Evolutionary conservation across 495 filamentous ascomycete species (phyloP).

Genomic region (Aspergillus carlsbadensis): DNA sequence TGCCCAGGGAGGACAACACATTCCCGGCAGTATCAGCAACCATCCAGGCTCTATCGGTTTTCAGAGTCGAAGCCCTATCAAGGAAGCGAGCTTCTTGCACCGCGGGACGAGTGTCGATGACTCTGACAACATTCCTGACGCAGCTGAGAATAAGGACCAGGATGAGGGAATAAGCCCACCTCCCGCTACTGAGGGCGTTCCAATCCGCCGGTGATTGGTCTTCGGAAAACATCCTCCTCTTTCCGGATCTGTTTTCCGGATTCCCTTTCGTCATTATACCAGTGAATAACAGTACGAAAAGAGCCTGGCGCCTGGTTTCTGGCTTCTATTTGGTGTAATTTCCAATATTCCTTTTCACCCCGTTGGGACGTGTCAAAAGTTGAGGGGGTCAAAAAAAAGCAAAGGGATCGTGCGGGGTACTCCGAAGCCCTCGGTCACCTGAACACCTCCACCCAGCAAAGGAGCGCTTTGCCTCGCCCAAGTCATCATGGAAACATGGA

Average conservation of each 20-base stretch:
- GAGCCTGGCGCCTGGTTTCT: constrained; percentile 42
- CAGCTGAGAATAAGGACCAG: constrained; percentile 32
- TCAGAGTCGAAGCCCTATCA: constrained; percentile 74
- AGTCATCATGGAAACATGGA: not conserved
- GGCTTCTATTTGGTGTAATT: constrained; percentile 18
- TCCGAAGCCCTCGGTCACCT: constrained; percentile 2
- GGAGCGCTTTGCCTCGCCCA: not conserved
- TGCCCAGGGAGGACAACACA: constrained; percentile 34
- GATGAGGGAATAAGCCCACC: constrained; percentile 48
- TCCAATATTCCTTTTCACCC: not conserved
- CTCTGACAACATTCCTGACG: constrained; percentile 39
- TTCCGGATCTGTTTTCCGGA: constrained; percentile 13
- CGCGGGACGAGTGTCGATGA: constrained; percentile 75
- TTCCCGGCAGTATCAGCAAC: constrained; percentile 47
- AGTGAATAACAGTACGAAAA: constrained; percentile 35
- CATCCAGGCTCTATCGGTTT: constrained; percentile 49
- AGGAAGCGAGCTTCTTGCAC: constrained; percentile 81
- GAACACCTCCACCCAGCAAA: not conserved
- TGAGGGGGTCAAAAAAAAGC: constrained; percentile 4
- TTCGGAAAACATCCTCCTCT: not conserved
- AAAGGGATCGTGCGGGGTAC: constrained; percentile 7
- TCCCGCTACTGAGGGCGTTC: constrained; percentile 55
- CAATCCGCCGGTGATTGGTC: constrained; percentile 54
- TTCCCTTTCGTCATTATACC: constrained; percentile 14
- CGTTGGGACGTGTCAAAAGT: not conserved